Evolutionary conservation across 2,329 filamentous ascomycete species (phyloP), one percentile per base, ranked within the genome.

Genomic region (Sclerotiophoma versabilis): DNA sequence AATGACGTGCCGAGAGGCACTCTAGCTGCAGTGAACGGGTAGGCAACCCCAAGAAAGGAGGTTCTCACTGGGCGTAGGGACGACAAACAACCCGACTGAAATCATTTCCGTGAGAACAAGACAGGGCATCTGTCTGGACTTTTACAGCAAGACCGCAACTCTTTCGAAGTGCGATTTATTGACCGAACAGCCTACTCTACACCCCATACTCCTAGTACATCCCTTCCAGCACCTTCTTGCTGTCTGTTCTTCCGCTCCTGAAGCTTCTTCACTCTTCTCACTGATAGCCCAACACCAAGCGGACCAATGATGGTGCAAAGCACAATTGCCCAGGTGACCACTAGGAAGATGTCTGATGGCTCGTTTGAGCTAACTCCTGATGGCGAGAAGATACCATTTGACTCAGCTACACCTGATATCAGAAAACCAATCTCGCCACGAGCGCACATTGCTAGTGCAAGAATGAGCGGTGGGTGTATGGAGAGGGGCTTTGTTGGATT

Each of bases 391-490:
- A 84, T 76, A 0, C 80, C 79, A 12, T 77, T 75, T 5, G 75
- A 80, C 63, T 90, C 81, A 0, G 88, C 88, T 0, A 92, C 72
- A 0, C 87, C 85, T 1, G 87, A 86, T 57, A 95, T 91, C 36
- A 93, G 72, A 57, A 92, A 92, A 0, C 90, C 89, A 27, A 93
- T 91, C 69, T 95, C 90, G 0, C 90, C 90, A n/a, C 90, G 81
- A 0, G 90, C 85, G 0, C 89, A 83, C 90, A 93, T 93, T 2
- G 84, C 84, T 15, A 83, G 78, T 0, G 87, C 87, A 0, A 93
- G 75, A 2, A 93, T 85, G 0, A 82, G 79, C 0, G 86, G 81
- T 0, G 89, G 88, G 57, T 91, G 88, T 1, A 90, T 75, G 0
- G 88, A 91, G 3, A 81, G 72, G 0, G 86, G 83, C 41, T 83